Base-by-base conservation (phyloP, 2,329 filamentous ascomycete species). In the Macrophomina phaseolina region DNA sequence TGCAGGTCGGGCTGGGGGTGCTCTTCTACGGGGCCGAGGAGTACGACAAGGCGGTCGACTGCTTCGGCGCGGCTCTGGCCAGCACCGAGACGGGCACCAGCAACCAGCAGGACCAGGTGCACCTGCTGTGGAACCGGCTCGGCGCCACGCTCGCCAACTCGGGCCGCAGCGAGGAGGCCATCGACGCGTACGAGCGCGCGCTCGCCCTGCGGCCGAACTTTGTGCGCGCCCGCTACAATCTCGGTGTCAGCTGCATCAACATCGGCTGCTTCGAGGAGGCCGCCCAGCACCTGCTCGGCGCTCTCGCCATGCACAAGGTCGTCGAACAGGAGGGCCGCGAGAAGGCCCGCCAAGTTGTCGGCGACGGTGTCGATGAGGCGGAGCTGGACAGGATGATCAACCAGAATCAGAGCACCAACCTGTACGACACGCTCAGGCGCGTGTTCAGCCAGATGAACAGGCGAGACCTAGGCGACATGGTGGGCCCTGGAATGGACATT, bases 21-120 rank as follows among this genome's bases (percentile, higher is more conserved):
- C 87, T 99, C 16, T 98, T 99, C 83, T 99, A 99, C 81, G 95
- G 94, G 62, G 93, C 92, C 36, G 95, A 99, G 80, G 94, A 98
- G 76, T 98, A 97, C 82, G 92, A 95, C 77, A 99, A 99, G 82
- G 95, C 95, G 0, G 94, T 99, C 45, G 95, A 99, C 83, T 99
- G 96, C 84, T 99, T 99, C 86, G 91, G 91, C 66, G 90, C 94
- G 0, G 94, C 96, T 0, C 87, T 99, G 30, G 91, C 92, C 67
- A 92, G 89, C 30, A 93, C 92, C 0, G 93, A 97, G 79, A 86
- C 89, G 42, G 95, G 95, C 67, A 88, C 88, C 8, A 91, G 89
- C 68, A 98, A 97, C 81, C 90, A 92, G 69, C 88, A 89, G 73
- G 90, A 91, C 74, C 93, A 97, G 80, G 84, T 97, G 1, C 95